Percentiles rank a stretch among this genome's conserved stretches.
Conservation (phyloP, 2,329 filamentous ascomycete genomes). For the Trichoderma sp. region DNA sequence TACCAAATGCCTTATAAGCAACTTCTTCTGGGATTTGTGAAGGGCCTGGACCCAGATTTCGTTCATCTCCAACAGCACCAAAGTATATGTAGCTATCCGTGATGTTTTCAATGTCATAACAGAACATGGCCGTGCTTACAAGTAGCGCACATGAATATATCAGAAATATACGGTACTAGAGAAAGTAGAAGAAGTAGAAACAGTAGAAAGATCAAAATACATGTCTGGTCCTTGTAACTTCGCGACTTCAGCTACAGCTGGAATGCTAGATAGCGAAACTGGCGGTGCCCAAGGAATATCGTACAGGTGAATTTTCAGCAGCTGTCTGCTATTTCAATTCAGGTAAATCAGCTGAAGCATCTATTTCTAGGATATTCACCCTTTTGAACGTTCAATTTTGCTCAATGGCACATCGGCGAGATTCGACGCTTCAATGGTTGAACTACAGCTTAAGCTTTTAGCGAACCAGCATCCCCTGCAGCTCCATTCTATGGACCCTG, state of each 20-base stretch:
- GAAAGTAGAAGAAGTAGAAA: too few relatives aligned
- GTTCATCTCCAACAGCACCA: constrained; percentile 40
- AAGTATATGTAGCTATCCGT: constrained; percentile 56
- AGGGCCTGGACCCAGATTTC: not conserved
- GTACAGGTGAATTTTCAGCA: not conserved
- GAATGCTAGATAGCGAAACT: too few relatives aligned
- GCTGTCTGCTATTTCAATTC: too few relatives aligned
- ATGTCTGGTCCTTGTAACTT: too few relatives aligned
- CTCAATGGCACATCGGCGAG: not conserved
- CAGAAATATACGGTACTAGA: too few relatives aligned
- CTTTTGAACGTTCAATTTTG: not conserved
- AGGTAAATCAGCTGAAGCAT: not conserved
- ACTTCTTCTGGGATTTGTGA: not conserved
- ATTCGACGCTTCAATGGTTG: not conserved
- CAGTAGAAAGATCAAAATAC: too few relatives aligned
- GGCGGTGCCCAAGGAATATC: not conserved
- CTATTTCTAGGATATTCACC: not conserved
- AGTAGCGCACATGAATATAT: constrained; percentile 37
- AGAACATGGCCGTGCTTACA: constrained; percentile 64
- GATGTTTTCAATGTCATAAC: constrained; percentile 64
- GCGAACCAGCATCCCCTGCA: not conserved
- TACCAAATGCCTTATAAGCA: not conserved
- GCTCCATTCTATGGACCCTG: not conserved
- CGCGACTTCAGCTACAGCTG: too few relatives aligned
- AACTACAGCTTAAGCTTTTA: not conserved